phyloP scores from a whole-genome alignment of 176 grass and related monocot genomes.

The Zea mays region Zm-B73-REFERENCE-NAM-5.0 NC_050098.1:217743501-217744000 shows the following conservation, averaged over 20 bases:
- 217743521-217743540: too few relatives aligned
- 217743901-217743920: not conserved
- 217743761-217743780: conserved; percentile 36
- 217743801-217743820: conserved; percentile 32
- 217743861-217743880: not conserved
- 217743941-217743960: too few relatives aligned
- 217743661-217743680: conserved; percentile 36
- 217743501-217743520: too few relatives aligned
- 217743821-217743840: not conserved
- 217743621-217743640: conserved; percentile 29
- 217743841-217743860: not conserved
- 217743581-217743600: not conserved
- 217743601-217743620: conserved; percentile 21
- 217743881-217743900: not conserved
- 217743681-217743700: conserved; percentile 35
- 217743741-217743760: conserved; percentile 39
- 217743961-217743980: too few relatives aligned
- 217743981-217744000: too few relatives aligned
- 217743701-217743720: conserved; percentile 47
- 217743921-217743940: too few relatives aligned
- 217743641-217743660: conserved; percentile 33
- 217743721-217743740: conserved; percentile 38
- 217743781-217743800: conserved; percentile 30
- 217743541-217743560: too few relatives aligned
- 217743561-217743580: too few relatives aligned